phyloP scores from a whole-genome alignment of 1,284 basidiomycete species.

The Trichosporon asahii region DNA sequence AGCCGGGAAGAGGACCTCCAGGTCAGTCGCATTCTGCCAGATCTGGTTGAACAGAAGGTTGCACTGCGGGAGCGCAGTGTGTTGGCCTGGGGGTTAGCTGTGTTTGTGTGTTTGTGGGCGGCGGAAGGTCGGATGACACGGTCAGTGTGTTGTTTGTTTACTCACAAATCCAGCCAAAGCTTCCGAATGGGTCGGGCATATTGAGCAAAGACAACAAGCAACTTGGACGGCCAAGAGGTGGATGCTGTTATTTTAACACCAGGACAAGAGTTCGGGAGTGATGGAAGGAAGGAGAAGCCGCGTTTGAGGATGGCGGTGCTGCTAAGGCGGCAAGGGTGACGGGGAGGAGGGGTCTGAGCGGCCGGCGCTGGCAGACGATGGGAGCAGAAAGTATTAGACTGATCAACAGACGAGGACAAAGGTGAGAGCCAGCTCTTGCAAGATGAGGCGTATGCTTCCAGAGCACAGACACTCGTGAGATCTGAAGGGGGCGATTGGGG shows the following conservation, averaged over 20 bases:
- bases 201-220: background rate
- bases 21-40: constrained; percentile 28
- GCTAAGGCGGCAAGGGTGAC: background rate
- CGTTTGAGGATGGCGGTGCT: constrained; percentile 6
- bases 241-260: background rate
- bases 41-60: constrained; percentile 53
- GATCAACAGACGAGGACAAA: background rate
- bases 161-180: constrained; percentile 9
- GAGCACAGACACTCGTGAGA: constrained; percentile 7
- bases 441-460: constrained; percentile 1
- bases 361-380: background rate
- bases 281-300: background rate
- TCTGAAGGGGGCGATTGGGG: background rate
- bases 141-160: background rate
- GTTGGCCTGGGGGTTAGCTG: constrained; percentile 31
- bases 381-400: background rate
- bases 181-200: constrained; percentile 7
- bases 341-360: constrained; percentile 11
- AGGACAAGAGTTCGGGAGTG: background rate
- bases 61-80: constrained; percentile 51
- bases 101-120: background rate
- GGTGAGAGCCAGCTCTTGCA: constrained; percentile 4
- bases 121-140: background rate
- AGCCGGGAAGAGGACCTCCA: constrained; percentile 40
- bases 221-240: background rate